A percentile compares a stretch with the other conserved stretches of the same genome.
Conservation (phyloP, 805 yeast species). For the Candida ficus region DNA sequence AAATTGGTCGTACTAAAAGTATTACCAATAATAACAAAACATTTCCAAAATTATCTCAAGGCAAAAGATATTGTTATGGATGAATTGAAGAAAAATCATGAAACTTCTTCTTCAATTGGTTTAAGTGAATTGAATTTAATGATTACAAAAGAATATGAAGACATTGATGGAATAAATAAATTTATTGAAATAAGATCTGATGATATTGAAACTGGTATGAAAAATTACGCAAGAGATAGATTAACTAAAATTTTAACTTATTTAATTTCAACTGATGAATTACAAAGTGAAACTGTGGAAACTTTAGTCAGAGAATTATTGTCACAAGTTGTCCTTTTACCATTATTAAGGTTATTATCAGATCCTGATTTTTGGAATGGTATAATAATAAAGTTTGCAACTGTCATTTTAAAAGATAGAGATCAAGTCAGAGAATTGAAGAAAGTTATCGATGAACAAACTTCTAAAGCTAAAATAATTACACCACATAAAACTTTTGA, state of each 20-base stretch:
- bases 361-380: slow-evolving; percentile 80
- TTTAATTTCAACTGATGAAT: slow-evolving; percentile 41
- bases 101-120: slow-evolving; percentile 23
- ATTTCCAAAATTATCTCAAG: slow-evolving; percentile 45
- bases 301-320: slow-evolving; percentile 60
- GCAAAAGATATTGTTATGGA: slow-evolving; percentile 32
- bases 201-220: slow-evolving; percentile 38
- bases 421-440: slow-evolving; percentile 69
- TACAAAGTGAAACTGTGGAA: slow-evolving; percentile 41
- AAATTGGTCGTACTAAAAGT: slow-evolving; percentile 51
- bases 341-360: slow-evolving; percentile 44
- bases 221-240: slow-evolving; percentile 41
- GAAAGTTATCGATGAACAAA: slow-evolving; percentile 62
- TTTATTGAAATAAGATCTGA: slow-evolving; percentile 39
- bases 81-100: slow-evolving; percentile 25
- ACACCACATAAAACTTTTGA: neutral
- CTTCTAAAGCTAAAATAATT: neutral
- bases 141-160: slow-evolving; percentile 35
- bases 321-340: slow-evolving; percentile 50
- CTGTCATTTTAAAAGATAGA: slow-evolving; percentile 64
- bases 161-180: slow-evolving; percentile 46
- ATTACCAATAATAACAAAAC: slow-evolving; percentile 63
- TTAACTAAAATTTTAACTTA: slow-evolving; percentile 41
- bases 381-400: slow-evolving; percentile 50
- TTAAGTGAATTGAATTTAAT: slow-evolving; percentile 33